Base-by-base conservation (phyloP, 768 basidiomycete species). In the Leccinum aurantiacum region DNA sequence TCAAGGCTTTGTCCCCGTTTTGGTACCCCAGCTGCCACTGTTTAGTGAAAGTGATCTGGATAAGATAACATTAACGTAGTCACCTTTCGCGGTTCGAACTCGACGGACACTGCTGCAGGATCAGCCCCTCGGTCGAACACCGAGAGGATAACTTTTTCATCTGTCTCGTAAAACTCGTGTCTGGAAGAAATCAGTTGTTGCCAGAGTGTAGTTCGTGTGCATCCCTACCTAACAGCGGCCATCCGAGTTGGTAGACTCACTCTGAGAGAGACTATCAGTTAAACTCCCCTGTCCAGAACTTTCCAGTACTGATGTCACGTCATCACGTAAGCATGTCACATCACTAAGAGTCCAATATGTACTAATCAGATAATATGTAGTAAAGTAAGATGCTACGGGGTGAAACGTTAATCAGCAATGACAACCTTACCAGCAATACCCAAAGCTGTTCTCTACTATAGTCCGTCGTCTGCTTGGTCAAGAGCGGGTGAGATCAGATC, bases 111-210 rank as follows among this genome's bases (percentile, higher is more conserved):
- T 65, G 83, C 73, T 25, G 75, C 79, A 14, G 88, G 82, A 72
- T 92, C 85, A 44, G 84, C 91, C 65, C 85, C 85, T 65, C 85
- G 84, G 75, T 94, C 88, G 68, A 93, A 93, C 68, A 94, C 78
- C 57, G 89, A 87, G 67, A 94, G 71, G 19, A 78, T 89, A 57
- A 93, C 70, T 62, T 70, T 80, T 60, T 93, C 89, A 65, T 93
- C 91, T 13, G 87, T 89, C 75, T 94, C 92, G 74, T 93, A 94
- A 73, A 89, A 94, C 72, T 92, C 91, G 77, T 93, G 86, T 73
- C 91, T 92, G 29, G 38, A 29, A 29, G 24, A 46, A 47, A 52
- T 64, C 11, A 56, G 57, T 17, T 9, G 14, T 41, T 2, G 3
- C 22, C n/a, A n/a, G 27, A 22, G 35, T 33, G 13, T 8, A 17